Percentiles rank a stretch among this genome's conserved stretches.
phyloP scores from a whole-genome alignment of 306 rosid species.

The Senna tora region DNA sequence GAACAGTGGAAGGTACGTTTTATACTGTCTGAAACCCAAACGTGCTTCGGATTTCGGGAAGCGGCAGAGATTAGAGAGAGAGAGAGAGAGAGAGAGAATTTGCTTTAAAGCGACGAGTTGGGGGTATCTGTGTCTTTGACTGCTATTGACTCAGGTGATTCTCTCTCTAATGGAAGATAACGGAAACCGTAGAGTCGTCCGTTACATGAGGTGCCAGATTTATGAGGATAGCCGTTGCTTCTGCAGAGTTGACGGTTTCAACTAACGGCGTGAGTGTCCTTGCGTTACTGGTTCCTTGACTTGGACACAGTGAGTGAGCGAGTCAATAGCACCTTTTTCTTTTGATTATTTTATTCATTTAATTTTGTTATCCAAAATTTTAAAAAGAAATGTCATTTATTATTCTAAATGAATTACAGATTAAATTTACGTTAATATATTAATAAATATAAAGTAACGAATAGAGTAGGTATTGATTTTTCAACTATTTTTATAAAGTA shows the following conservation, averaged over 20 bases:
- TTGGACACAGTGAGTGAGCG: not conserved
- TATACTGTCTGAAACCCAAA: conserved; percentile 46
- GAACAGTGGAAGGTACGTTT: conserved; percentile 24
- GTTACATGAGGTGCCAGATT: conserved; percentile 18
- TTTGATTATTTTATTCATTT: too few species aligned
- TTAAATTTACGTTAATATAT: too few species aligned
- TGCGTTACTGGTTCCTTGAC: not conserved
- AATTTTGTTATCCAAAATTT: too few species aligned
- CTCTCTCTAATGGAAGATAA: conserved; percentile 24
- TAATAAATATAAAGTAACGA: too few species aligned
- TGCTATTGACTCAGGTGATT: conserved; percentile 65
- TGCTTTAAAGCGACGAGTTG: conserved; percentile 31
- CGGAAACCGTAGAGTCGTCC: conserved; percentile 45
- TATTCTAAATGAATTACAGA: too few species aligned
- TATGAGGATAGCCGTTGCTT: conserved; percentile 26
- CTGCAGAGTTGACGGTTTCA: conserved; percentile 41
- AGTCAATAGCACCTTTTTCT: too few species aligned
- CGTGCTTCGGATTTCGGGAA: conserved; percentile 42
- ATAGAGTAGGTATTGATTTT: too few species aligned
- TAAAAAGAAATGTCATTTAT: too few species aligned
- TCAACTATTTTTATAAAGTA: too few species aligned
- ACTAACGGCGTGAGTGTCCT: conserved; percentile 41
- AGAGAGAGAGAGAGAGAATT: not conserved
- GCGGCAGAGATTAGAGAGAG: conserved; percentile 33
- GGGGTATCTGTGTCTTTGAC: conserved; percentile 72